Evolutionary conservation across 495 filamentous ascomycete species (phyloP).

Genomic region (Astrothelium subdiscretum): DNA sequence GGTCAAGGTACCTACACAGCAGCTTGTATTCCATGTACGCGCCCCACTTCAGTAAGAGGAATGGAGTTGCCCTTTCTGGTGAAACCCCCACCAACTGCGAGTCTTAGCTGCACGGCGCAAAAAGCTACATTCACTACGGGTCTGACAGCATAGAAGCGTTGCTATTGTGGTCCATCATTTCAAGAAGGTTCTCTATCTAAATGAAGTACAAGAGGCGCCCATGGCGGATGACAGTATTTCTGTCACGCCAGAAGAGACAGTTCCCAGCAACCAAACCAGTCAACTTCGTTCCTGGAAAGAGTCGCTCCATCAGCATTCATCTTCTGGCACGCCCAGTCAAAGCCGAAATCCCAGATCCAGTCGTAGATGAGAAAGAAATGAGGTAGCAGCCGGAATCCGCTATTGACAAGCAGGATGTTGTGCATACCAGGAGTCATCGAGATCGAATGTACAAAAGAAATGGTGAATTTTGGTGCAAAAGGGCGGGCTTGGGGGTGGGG

Average conservation of each 20-base stretch:
- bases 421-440: neutral
- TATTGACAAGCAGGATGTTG: neutral
- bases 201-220: neutral
- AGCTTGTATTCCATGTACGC: too few species aligned
- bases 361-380: slow-evolving; percentile 1
- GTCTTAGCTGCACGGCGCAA: neutral
- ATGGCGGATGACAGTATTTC: neutral
- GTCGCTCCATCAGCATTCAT: neutral
- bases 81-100: too few species aligned
- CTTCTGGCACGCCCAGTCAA: neutral
- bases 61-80: too few species aligned
- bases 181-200: too few species aligned
- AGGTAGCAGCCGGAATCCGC: neutral
- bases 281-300: neutral
- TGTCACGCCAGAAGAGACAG: neutral
- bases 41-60: too few species aligned
- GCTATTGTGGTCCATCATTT: too few species aligned
- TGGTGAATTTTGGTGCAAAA: neutral
- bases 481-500: neutral
- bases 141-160: too few species aligned
- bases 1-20: too few species aligned
- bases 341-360: neutral
- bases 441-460: neutral
- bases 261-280: neutral
- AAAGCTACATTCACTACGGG: too few species aligned